These are phyloP conservation scores for Trametes punicea DNA, from an alignment of 768 basidiomycete genomes.

Conservation along the genomic window DNA sequence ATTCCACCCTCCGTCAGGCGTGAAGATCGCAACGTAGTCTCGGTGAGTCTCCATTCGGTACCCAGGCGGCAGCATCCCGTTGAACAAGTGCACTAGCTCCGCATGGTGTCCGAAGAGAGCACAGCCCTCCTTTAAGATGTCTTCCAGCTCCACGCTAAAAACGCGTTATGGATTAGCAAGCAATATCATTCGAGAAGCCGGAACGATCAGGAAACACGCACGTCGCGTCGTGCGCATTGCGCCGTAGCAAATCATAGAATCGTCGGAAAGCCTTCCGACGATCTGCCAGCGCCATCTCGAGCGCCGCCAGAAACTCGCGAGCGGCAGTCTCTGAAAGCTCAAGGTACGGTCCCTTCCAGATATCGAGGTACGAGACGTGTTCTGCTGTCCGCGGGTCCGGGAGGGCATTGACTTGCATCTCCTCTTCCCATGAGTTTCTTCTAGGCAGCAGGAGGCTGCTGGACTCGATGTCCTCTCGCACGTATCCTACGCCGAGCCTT, in stretches of 20 bases:
- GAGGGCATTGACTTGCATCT: neutral
- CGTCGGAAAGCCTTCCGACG: neutral
- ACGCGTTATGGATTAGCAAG: neutral
- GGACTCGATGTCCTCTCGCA: neutral
- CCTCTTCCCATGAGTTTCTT: conserved; percentile 13
- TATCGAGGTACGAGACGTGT: neutral
- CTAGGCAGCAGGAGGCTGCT: neutral
- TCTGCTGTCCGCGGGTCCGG: conserved; percentile 9
- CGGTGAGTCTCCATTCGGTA: conserved; percentile 2
- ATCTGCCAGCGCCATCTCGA: neutral
- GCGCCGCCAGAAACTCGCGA: neutral
- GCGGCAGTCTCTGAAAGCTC: neutral
- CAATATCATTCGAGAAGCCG: neutral
- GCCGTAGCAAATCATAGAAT: neutral
- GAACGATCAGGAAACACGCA: neutral
- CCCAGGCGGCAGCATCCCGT: conserved; percentile 2
- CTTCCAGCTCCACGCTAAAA: neutral
- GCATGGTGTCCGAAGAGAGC: neutral
- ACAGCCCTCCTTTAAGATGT: neutral
- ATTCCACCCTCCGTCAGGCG: neutral
- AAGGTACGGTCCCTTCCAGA: neutral
- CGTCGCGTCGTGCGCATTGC: neutral
- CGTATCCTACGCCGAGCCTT: neutral
- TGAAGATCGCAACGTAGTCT: conserved; percentile 5
- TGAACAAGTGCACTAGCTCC: conserved; percentile 3